Conservation (phyloP, 306 rosid species). For the barrel medic (Medicago truncatula) region MtrunA17r5.0-ANR NC_053045.1:42761001-42761500, state of each 20-base stretch:
- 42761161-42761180: conserved; percentile 40
- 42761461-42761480: too few relatives aligned
- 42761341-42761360: too few relatives aligned
- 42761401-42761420: too few relatives aligned
- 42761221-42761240: too few relatives aligned
- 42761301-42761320: background rate
- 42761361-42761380: too few relatives aligned
- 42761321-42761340: too few relatives aligned
- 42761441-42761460: too few relatives aligned
- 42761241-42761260: background rate
- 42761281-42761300: background rate
- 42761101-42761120: background rate
- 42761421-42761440: too few relatives aligned
- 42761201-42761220: too few relatives aligned
- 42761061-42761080: conserved; percentile 34
- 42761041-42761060: background rate
- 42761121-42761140: background rate
- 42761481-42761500: too few relatives aligned
- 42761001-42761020: conserved; percentile 22
- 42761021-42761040: conserved; percentile 29
- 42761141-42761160: conserved; percentile 12
- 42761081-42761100: background rate
- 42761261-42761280: background rate
- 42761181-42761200: conserved; percentile 3
- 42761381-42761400: too few relatives aligned